These are phyloP conservation scores for Halenospora varia DNA, from an alignment of 495 filamentous ascomycete species.

Conservation along the genomic window DNA sequence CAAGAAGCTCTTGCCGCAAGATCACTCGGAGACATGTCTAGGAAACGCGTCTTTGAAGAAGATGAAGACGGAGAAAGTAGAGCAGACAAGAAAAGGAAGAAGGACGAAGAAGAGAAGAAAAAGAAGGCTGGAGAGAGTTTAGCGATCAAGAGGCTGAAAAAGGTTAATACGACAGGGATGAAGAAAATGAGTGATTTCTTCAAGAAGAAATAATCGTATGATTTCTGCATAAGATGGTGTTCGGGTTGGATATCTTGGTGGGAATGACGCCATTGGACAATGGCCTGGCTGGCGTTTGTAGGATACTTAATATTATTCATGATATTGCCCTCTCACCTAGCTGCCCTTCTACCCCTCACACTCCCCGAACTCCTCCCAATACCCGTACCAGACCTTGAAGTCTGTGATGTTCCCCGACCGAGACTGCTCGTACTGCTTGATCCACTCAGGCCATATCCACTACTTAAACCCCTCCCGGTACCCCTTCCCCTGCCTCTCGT, in stretches of 20 bases:
- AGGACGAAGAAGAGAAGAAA: conserved; percentile 56
- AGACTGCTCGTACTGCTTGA: conserved; percentile 19
- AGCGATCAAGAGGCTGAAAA: conserved; percentile 73
- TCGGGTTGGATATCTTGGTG: not conserved
- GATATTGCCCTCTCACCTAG: conserved; percentile 12
- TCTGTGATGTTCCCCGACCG: conserved; percentile 17
- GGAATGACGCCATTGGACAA: not conserved
- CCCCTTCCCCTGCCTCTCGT: conserved; percentile 40
- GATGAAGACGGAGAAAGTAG: conserved; percentile 66
- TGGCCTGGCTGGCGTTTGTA: not conserved
- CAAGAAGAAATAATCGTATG: conserved; percentile 50
- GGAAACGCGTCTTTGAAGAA: conserved; percentile 73
- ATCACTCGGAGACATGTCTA: conserved; percentile 64
- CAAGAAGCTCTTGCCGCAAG: conserved; percentile 65
- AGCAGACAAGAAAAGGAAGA: conserved; percentile 71
- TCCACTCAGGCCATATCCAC: conserved; percentile 44
- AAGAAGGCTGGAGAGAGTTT: conserved; percentile 67
- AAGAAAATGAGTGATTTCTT: conserved; percentile 97
- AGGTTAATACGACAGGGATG: conserved; percentile 89
- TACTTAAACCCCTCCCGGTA: conserved; percentile 32
- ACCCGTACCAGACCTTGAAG: conserved; percentile 8
- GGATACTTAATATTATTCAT: conserved; percentile 1
- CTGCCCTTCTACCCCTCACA: conserved; percentile 29
- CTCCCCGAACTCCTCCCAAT: conserved; percentile 22
- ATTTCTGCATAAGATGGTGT: conserved; percentile 5